phyloP scores from a whole-genome alignment of 31 red algal species.

The Asparagopsis taxiformis region DNA sequence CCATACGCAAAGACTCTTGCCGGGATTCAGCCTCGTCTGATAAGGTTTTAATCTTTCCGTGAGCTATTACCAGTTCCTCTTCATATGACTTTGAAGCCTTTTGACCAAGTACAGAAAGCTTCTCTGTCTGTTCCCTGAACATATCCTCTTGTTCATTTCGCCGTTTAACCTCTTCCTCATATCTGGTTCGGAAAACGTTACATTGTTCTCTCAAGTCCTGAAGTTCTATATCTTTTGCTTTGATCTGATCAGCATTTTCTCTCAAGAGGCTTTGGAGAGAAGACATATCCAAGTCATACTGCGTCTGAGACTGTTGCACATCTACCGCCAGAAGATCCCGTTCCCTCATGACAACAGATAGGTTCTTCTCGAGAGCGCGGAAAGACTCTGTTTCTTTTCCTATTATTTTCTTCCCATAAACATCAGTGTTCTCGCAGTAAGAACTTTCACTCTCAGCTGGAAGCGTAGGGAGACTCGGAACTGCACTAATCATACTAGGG shows the following conservation, averaged over 20 bases:
- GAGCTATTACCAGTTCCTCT: constrained; percentile 31
- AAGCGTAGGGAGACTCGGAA: constrained; percentile 18
- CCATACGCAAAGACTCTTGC: constrained; percentile 23
- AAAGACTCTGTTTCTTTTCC: constrained; percentile 11
- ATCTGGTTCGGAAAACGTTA: constrained; percentile 1
- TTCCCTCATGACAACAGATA: constrained; percentile 34
- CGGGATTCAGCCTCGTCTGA: constrained; percentile 26
- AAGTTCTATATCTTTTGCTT: constrained; percentile 34
- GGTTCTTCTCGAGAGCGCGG: constrained; percentile 22
- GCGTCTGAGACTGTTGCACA: constrained; percentile 30
- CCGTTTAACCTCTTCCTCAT: constrained; percentile 6
- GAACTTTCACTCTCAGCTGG: neutral
- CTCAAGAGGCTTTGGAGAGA: constrained; percentile 43
- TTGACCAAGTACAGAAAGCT: neutral
- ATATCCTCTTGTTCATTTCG: constrained; percentile 2
- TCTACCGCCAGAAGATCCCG: constrained; percentile 50
- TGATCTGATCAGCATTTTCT: constrained; percentile 9
- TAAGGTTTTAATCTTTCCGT: constrained; percentile 36
- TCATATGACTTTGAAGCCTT: constrained; percentile 20
- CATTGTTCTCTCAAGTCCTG: constrained; percentile 14
- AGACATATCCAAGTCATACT: constrained; percentile 48
- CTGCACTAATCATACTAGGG: neutral
- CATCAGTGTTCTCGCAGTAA: neutral
- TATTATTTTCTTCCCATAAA: constrained; percentile 4
- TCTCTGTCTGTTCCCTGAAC: constrained; percentile 26